Conservation (phyloP, 176 grass and related monocot species). For the Eremochloa ophiuroides region DNA sequence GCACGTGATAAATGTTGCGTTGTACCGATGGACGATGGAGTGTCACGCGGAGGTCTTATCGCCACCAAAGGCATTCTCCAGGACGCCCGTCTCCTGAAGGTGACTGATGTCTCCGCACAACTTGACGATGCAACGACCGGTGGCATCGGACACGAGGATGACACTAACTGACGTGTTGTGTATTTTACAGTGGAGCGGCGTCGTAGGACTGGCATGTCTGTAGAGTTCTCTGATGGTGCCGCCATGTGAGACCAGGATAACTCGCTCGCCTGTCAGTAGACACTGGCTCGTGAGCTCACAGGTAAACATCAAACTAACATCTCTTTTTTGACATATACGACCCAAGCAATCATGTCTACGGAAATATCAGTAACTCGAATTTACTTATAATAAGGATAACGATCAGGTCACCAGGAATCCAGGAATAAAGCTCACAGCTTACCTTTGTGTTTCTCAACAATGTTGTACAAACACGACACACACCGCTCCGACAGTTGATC, state of each 20-base stretch:
- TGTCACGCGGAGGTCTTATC: constrained; percentile 51
- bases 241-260: constrained; percentile 73
- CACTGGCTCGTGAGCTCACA: background rate
- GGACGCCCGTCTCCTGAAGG: constrained; percentile 47
- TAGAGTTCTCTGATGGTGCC: constrained; percentile 74
- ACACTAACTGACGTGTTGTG: constrained; percentile 74
- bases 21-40: background rate
- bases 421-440: constrained; percentile 12
- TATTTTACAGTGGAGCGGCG: constrained; percentile 42
- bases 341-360: background rate
- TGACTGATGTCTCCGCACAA: constrained; percentile 56
- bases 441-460: constrained; percentile 83
- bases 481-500: constrained; percentile 72
- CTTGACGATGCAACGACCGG: constrained; percentile 63
- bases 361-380: background rate
- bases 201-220: constrained; percentile 35
- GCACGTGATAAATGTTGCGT: background rate
- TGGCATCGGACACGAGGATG: constrained; percentile 51
- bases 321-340: background rate
- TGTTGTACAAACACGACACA: constrained; percentile 58
- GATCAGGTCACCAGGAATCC: background rate
- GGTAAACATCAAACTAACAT: background rate
- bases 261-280: constrained; percentile 57
- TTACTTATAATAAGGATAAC: background rate
- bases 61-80: constrained; percentile 66